Base-by-base conservation (phyloP, 2,329 filamentous ascomycete genomes). In the Elsinoe australis region DNA sequence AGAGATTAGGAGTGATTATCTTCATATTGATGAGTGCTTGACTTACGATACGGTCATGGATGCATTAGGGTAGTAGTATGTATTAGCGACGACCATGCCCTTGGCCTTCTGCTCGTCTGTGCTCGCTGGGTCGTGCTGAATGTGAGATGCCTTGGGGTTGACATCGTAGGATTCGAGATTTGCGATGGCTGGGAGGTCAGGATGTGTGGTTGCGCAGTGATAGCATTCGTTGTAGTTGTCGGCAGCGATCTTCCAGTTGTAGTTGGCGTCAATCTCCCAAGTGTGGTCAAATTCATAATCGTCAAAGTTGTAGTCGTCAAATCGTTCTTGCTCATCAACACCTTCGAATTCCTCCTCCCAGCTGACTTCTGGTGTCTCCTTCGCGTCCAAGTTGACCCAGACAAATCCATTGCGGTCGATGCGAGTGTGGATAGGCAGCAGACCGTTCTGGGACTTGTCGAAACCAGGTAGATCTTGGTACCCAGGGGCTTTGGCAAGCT, bases 151-250 rank as follows among this genome's bases (percentile, higher is more conserved):
- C 53, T 72, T 68, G 33, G 69, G 67, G 51, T 72, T 65, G 34
- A 75, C 71, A 36, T 66, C 63, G 61, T 79, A 79, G 18, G 69
- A 70, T 53, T 71, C 70, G 38, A 79, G 69, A 51, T 79, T 73
- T 38, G 76, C 69, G 31, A 79, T 69, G 31, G 67, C 65, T 2
- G 75, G 68, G 22, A 79, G 71, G 47, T 76, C 72, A 2, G 77
- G 74, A 53, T 80, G 76, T 2, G 74, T 71, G 2, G 71, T 73
- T 50, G 72, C 71, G 65, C 75, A 79, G 64, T 80, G 76, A 55
- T 80, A 81, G 56, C 76, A 80, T 59, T 78, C 78, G 59, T 82
- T 82, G 67, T 79, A 82, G 65, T 82, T 80, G 58, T 82, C 78
- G 10, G 72, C 71, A 24, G 78, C 60, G 18, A 74, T 72, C 64